phyloP scores from a whole-genome alignment of 1,284 basidiomycete species.

The Pseudozyma sp. region DNA sequence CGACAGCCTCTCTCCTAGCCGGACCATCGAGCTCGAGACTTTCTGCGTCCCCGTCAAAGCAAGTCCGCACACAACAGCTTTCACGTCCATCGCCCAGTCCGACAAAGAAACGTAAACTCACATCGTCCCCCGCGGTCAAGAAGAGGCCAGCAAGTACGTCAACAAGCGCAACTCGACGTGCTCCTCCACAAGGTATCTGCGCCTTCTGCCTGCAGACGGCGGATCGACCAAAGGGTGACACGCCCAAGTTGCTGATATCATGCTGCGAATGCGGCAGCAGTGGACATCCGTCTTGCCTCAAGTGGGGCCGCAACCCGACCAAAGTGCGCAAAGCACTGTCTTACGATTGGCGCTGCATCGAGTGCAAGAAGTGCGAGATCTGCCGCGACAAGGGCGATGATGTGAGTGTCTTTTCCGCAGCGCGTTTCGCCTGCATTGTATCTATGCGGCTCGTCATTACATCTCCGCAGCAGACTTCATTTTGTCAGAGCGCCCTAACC shows the following conservation, averaged over 20 bases:
- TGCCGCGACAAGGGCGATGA: conserved; percentile 88
- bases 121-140: conserved; percentile 7
- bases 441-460: not conserved
- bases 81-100: conserved; percentile 11
- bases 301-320: conserved; percentile 69
- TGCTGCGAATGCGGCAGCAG: conserved; percentile 69
- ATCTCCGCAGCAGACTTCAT: conserved; percentile 18
- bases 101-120: conserved; percentile 42
- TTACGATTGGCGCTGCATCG: conserved; percentile 89
- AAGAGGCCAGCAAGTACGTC: conserved; percentile 7
- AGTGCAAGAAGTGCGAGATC: conserved; percentile 93
- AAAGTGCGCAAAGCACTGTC: conserved; percentile 71
- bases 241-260: conserved; percentile 59
- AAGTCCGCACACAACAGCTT: conserved; percentile 7
- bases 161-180: conserved; percentile 9
- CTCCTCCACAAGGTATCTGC: conserved; percentile 52
- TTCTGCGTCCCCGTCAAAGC: conserved; percentile 35
- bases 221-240: conserved; percentile 34
- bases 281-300: conserved; percentile 67
- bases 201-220: conserved; percentile 65
- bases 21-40: conserved; percentile 14
- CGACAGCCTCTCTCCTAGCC: conserved; percentile 12
- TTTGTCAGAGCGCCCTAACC: not conserved
- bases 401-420: conserved; percentile 73
- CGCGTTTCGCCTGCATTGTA: not conserved